phyloP scores from a whole-genome alignment of 2,329 filamentous ascomycete genomes.

The Sclerotinia nivalis region DNA sequence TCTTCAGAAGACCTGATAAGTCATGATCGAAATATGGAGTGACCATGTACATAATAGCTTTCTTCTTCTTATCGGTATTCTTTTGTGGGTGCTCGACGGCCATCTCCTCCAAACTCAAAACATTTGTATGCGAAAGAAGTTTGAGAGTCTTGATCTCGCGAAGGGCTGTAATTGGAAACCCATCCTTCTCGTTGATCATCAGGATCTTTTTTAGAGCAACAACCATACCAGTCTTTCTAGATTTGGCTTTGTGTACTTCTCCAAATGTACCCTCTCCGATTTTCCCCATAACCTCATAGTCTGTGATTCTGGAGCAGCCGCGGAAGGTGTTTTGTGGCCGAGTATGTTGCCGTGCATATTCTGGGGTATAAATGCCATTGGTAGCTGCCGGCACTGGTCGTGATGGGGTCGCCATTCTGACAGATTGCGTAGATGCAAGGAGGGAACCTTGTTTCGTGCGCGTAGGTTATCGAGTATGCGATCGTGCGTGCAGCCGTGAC shows the following conservation, averaged over 20 bases:
- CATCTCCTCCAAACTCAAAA: constrained; percentile 91
- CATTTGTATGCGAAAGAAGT: constrained; percentile 86
- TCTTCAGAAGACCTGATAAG: constrained; percentile 93
- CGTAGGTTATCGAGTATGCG: background rate
- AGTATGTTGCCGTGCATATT: constrained; percentile 32
- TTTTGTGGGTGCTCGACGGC: constrained; percentile 74
- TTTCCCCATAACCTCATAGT: constrained; percentile 79
- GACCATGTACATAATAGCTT: constrained; percentile 95
- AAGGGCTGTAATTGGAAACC: constrained; percentile 97
- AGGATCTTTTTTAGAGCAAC: constrained; percentile 98
- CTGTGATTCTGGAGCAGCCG: constrained; percentile 80
- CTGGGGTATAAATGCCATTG: constrained; percentile 29
- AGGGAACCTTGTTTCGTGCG: background rate
- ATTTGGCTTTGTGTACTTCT: constrained; percentile 90
- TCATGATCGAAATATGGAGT: constrained; percentile 99
- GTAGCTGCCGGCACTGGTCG: constrained; percentile 28
- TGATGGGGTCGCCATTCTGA: constrained; percentile 25
- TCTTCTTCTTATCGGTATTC: constrained; percentile 69
- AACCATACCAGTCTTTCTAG: constrained; percentile 69
- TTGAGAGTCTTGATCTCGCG: constrained; percentile 98
- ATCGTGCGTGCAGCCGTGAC: background rate
- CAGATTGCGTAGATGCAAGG: background rate
- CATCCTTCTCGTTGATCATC: constrained; percentile 99
- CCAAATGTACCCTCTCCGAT: constrained; percentile 96
- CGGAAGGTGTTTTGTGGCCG: constrained; percentile 53